A percentile compares a stretch with the other conserved stretches of the same genome.
phyloP scores from a whole-genome alignment of 2,329 filamentous ascomycete genomes.

The Fusarium succisae region DNA sequence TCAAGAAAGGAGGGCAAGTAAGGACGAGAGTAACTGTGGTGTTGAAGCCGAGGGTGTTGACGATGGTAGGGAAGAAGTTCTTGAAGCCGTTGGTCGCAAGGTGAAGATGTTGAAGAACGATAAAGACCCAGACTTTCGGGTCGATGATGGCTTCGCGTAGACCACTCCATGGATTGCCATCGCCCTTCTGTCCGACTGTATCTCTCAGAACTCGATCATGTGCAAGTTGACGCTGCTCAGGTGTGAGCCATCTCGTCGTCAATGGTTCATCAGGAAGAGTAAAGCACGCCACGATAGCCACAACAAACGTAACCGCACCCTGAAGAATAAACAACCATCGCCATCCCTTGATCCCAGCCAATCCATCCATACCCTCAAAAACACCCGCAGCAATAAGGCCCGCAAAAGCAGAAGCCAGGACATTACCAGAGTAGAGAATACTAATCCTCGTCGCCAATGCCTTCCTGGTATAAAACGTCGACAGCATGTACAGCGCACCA shows the following conservation, averaged over 20 bases:
- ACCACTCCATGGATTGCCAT: slow-evolving; percentile 14
- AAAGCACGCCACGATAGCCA: slow-evolving; percentile 47
- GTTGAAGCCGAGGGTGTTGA: slow-evolving; percentile 58
- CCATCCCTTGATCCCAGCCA: slow-evolving; percentile 42
- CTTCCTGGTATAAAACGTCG: slow-evolving; percentile 64
- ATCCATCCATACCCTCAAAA: slow-evolving; percentile 47
- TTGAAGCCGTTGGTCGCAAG: slow-evolving; percentile 45
- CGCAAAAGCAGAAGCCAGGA: slow-evolving; percentile 51
- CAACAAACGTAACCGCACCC: slow-evolving; percentile 38
- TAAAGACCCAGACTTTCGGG: slow-evolving; percentile 43
- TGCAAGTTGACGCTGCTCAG: slow-evolving; percentile 53
- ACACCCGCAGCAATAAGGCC: slow-evolving; percentile 57
- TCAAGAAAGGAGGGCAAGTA: slow-evolving; percentile 60
- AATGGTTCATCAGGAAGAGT: slow-evolving; percentile 52
- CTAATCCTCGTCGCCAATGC: slow-evolving; percentile 55
- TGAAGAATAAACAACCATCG: slow-evolving; percentile 48
- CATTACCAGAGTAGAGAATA: slow-evolving; percentile 55
- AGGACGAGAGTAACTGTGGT: slow-evolving; percentile 59
- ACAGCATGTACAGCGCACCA: slow-evolving; percentile 54
- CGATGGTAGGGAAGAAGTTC: slow-evolving; percentile 49
- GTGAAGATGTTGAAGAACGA: slow-evolving; percentile 27
- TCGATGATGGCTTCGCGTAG: slow-evolving; percentile 29
- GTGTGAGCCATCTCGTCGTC: slow-evolving; percentile 50
- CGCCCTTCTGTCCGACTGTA: slow-evolving; percentile 30
- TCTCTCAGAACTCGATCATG: slow-evolving; percentile 50